phyloP scores from a whole-genome alignment of 306 rosid genomes.

The Cicer arietinum region DNA sequence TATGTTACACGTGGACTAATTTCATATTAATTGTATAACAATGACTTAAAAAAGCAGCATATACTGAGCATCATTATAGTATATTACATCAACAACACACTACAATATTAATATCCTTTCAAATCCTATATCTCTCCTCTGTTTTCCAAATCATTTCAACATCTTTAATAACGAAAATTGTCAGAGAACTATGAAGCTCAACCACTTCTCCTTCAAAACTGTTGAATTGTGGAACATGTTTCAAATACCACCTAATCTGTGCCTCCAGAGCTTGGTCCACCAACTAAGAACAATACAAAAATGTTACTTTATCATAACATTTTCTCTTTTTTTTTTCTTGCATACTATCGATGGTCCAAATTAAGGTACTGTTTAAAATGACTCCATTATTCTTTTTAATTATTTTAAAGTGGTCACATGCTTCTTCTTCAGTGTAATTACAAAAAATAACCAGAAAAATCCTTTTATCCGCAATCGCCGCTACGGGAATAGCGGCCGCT shows the following conservation, averaged over 20 bases:
- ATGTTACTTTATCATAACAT: background rate
- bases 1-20: constrained; percentile 17
- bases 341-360: constrained; percentile 6
- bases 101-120: background rate
- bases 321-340: constrained; percentile 17
- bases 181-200: constrained; percentile 1
- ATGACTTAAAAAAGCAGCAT: background rate
- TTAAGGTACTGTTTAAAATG: background rate
- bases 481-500: too few species aligned
- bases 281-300: constrained; percentile 2
- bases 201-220: background rate
- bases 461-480: too few species aligned
- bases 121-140: constrained; percentile 17
- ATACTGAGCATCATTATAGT: background rate
- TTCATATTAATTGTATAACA: background rate
- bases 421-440: too few species aligned
- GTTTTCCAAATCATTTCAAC: background rate
- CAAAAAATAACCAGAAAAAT: too few species aligned
- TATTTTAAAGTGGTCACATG: too few species aligned
- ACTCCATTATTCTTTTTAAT: too few species aligned
- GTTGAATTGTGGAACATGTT: background rate
- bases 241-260: background rate
- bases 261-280: background rate
- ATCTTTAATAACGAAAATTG: constrained; percentile 1
- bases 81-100: constrained; percentile 12